phyloP scores from a whole-genome alignment of 805 yeast species.

The Grigorovia yakushimaensis region DNA sequence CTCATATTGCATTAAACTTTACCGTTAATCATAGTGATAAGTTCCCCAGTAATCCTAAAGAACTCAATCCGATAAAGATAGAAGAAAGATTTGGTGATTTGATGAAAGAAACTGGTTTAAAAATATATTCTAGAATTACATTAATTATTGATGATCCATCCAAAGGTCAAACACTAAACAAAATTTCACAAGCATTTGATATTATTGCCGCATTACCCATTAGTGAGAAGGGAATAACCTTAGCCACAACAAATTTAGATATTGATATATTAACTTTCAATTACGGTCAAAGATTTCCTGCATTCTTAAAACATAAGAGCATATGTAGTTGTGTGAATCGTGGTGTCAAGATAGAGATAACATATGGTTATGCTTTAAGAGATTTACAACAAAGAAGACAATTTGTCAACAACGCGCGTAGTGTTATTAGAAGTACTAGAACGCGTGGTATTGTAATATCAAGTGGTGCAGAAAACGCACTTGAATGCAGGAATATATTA shows the following conservation, averaged over 20 bases:
- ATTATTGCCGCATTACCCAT: slow-evolving; percentile 72
- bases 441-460: slow-evolving; percentile 69
- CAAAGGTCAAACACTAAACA: slow-evolving; percentile 46
- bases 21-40: slow-evolving; percentile 41
- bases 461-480: slow-evolving; percentile 55
- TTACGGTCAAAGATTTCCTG: slow-evolving; percentile 55
- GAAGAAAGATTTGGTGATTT: slow-evolving; percentile 20
- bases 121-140: slow-evolving; percentile 63
- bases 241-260: slow-evolving; percentile 67
- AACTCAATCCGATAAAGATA: slow-evolving; percentile 35
- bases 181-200: slow-evolving; percentile 46
- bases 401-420: slow-evolving; percentile 61
- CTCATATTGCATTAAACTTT: slow-evolving; percentile 69
- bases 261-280: slow-evolving; percentile 74
- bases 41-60: slow-evolving; percentile 38
- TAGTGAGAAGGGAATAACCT: slow-evolving; percentile 67
- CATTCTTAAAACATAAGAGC: slow-evolving; percentile 72
- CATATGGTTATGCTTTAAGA: slow-evolving; percentile 47
- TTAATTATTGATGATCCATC: slow-evolving; percentile 67
- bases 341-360: slow-evolving; percentile 75
- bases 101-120: slow-evolving; percentile 32
- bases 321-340: slow-evolving; percentile 74
- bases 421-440: slow-evolving; percentile 72
- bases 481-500: slow-evolving; percentile 52
- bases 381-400: slow-evolving; percentile 41